phyloP scores from a whole-genome alignment of 768 basidiomycete genomes.

The Leccinum ochraceum region DNA sequence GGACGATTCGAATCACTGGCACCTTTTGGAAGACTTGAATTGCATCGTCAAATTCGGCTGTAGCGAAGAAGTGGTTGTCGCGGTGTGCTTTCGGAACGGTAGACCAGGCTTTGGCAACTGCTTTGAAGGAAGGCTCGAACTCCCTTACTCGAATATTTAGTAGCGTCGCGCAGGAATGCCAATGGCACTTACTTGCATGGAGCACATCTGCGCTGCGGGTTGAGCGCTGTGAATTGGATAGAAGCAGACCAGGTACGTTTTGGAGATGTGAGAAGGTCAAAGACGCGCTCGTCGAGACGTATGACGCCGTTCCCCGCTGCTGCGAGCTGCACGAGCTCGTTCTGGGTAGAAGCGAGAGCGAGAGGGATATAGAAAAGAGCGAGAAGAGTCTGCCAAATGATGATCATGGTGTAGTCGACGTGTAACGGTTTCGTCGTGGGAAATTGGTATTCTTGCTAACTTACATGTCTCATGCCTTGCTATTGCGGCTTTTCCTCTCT shows the following conservation, averaged over 20 bases:
- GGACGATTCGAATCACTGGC: neutral
- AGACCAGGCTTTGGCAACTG: slow-evolving; percentile 84
- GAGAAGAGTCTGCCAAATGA: slow-evolving; percentile 26
- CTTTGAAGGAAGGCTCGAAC: slow-evolving; percentile 82
- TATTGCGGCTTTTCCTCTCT: slow-evolving; percentile 89
- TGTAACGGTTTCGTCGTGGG: slow-evolving; percentile 18
- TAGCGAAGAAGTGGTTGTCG: slow-evolving; percentile 89
- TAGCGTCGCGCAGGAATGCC: neutral
- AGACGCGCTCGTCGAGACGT: slow-evolving; percentile 71
- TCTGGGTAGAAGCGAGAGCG: slow-evolving; percentile 37
- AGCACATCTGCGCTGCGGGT: slow-evolving; percentile 75
- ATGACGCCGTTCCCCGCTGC: slow-evolving; percentile 76
- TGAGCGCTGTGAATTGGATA: slow-evolving; percentile 87
- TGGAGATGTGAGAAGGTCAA: slow-evolving; percentile 73
- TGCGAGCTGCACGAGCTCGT: slow-evolving; percentile 70
- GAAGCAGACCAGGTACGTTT: slow-evolving; percentile 87
- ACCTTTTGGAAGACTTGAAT: slow-evolving; percentile 81
- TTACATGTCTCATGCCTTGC: slow-evolving; percentile 69
- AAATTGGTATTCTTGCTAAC: neutral
- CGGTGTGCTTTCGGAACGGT: slow-evolving; percentile 58
- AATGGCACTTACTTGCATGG: slow-evolving; percentile 80
- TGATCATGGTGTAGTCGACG: neutral
- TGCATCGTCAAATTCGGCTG: slow-evolving; percentile 83
- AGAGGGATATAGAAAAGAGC: slow-evolving; percentile 35
- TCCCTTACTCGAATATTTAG: slow-evolving; percentile 46